These are phyloP conservation scores for Fusarium sp. DNA, from an alignment of 2,329 filamentous ascomycete genomes.

Conservation along the genomic window DNA sequence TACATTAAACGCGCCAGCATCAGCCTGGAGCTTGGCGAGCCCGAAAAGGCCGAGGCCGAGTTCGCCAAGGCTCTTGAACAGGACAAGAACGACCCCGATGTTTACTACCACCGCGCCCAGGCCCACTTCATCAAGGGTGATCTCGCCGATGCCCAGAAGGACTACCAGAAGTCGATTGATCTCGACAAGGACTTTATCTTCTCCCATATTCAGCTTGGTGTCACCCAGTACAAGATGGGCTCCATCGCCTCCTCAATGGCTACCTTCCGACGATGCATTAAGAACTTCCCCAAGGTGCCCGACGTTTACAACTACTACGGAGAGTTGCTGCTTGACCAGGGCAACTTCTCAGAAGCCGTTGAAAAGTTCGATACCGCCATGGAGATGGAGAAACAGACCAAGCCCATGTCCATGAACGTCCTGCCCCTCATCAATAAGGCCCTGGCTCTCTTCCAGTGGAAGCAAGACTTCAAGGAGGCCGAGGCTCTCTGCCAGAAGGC, in stretches of 20 bases:
- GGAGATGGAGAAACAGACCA: constrained; percentile 95
- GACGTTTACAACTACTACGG: constrained; percentile 99
- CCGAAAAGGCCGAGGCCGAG: constrained; percentile 85
- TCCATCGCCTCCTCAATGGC: constrained; percentile 98
- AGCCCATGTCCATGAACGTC: constrained; percentile 96
- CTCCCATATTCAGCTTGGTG: constrained; percentile 98
- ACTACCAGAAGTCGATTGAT: constrained; percentile 99
- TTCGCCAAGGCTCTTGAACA: constrained; percentile 86
- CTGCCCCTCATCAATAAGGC: constrained; percentile 98
- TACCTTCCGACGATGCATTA: constrained; percentile 95
- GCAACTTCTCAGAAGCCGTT: constrained; percentile 93
- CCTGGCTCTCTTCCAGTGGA: constrained; percentile 96
- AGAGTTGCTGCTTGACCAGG: constrained; percentile 94
- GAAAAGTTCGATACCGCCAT: constrained; percentile 99
- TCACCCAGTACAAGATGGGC: constrained; percentile 99
- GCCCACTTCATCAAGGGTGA: constrained; percentile 97
- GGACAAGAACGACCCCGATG: constrained; percentile 90
- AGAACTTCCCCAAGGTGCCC: constrained; percentile 96
- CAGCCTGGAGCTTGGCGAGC: constrained; percentile 90
- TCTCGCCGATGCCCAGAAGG: constrained; percentile 91
- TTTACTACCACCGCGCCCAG: constrained; percentile 98
- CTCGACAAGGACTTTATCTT: constrained; percentile 97
- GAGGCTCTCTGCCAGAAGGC: constrained; percentile 98
- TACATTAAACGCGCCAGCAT: constrained; percentile 99
- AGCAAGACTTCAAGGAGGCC: constrained; percentile 92